Evolutionary conservation across 2,329 filamentous ascomycete species (phyloP), one percentile per base, ranked within the genome.

Genomic region (Hymenoscyphus linearis): DNA sequence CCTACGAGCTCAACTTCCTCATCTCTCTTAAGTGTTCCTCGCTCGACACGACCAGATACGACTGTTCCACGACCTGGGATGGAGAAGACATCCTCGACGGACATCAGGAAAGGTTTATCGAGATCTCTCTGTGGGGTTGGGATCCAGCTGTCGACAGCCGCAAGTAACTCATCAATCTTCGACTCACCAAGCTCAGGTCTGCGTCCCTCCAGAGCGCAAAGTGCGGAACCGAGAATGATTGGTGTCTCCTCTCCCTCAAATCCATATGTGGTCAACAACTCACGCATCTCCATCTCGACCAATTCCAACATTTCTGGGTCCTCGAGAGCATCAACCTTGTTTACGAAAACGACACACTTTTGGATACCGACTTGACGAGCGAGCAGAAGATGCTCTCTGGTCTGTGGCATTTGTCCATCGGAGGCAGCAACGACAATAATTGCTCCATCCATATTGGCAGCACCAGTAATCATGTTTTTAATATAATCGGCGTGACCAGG

Each of bases 401-500:
- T 99, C 85, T 99, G 96, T 73, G 95, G 95, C 95, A 99, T 99
- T 82, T 99, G 96, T 76, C 95, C 95, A 76, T 99, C 95, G 40
- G 92, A 96, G 70, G 95, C 95, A 71, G 96, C 96, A 72, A 99
- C 96, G 69, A 99, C 95, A 73, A 99, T 97, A 76, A 99, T 93
- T 73, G 95, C 93, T 73, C 95, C 95, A 73, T 99, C 95, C 95
- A 99, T 99, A 83, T 92, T 96, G 73, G 96, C 93, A 66, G 95
- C 93, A 87, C 95, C 95, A 69, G 95, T 99, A 78, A 99, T 99
- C 95, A 99, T 99, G 88, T 99, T 99, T 87, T 99, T 99, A 83
- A 99, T 98, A 85, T 99, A 99, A 91, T 99, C 95, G 79, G 95
- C 95, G 88, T 99, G 95, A 80, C 95, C 95, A 62, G 95, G 95